Base-by-base conservation (phyloP, 768 basidiomycete genomes). In the Udeniomyces megalosporus region DNA sequence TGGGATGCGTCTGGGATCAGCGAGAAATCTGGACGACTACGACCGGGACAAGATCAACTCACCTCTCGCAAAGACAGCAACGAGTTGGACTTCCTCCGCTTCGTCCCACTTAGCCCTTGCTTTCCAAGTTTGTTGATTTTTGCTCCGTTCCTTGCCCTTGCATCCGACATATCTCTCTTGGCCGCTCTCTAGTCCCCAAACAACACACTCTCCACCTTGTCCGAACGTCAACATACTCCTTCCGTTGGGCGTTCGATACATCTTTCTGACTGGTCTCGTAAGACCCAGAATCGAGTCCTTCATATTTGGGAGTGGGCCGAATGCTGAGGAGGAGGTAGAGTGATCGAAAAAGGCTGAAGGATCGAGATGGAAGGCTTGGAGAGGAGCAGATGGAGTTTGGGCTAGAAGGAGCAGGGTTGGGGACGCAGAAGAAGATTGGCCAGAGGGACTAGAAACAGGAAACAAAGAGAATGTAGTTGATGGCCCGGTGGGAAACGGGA, bases 201-300 rank as follows among this genome's bases (percentile, higher is more conserved):
- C 68, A 3, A 58, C 69, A 3, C 68, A 57, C 55, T 73, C 71
- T 1, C 70, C 70, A 4, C 62, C 31, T 38, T 66, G 66, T 5
- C 70, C 64, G 12, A 71, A 52, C 1, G 70, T 66, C 10, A 73
- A 62, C 4, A 72, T 44, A 5, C 72, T 71, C 53, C 72, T 66
- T 17, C 72, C 72, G 53, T 73, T 73, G 17, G 72, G 72, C 32
- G 72, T 72, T 3, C 72, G 67, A 5, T 68, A 64, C 49, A 73
- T 68, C 35, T 60, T 63, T 7, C 59, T 24, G 4, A 73, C 64
- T 1, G 61, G 42, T 11, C 67, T 34, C 2, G 47, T 24, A 8
- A 71, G 62, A 38, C 70, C 60, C 22, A 53, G 70, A 15, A 70
- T 65, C 28, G 57, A 54, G 10, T 45, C 44, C 10, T 60, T 60